These are phyloP conservation scores for Ophiocordyceps robertsii DNA, from an alignment of 2,329 filamentous ascomycete species.

Conservation along the genomic window DNA sequence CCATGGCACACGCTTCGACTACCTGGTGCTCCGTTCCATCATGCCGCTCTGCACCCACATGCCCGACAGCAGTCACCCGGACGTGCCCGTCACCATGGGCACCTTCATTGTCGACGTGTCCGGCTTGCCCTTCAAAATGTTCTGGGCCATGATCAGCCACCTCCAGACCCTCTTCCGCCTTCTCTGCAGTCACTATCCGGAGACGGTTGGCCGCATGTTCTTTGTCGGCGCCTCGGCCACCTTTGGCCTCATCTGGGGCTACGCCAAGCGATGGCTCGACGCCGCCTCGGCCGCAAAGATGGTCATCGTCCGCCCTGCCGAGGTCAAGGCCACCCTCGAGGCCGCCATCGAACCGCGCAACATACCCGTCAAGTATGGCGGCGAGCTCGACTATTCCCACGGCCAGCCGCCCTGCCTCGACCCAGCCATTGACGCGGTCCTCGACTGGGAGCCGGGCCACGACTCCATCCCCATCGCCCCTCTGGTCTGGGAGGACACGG, in stretches of 20 bases:
- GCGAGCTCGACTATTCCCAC: constrained; percentile 70
- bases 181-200: constrained; percentile 85
- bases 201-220: constrained; percentile 57
- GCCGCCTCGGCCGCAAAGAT: constrained; percentile 93
- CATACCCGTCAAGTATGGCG: constrained; percentile 84
- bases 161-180: constrained; percentile 79
- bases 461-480: constrained; percentile 43
- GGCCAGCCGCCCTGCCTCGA: constrained; percentile 67
- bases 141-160: constrained; percentile 87
- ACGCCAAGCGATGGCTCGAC: constrained; percentile 93
- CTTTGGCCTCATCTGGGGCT: constrained; percentile 88
- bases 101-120: constrained; percentile 94
- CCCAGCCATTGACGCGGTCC: constrained; percentile 34
- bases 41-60: constrained; percentile 75
- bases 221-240: constrained; percentile 84
- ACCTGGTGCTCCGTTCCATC: constrained; percentile 33
- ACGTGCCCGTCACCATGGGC: constrained; percentile 80
- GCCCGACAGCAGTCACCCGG: constrained; percentile 53
- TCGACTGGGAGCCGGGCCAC: constrained; percentile 38
- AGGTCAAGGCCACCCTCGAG: constrained; percentile 65
- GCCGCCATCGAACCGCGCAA: constrained; percentile 70
- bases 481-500: constrained; percentile 37
- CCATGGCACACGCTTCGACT: too few relatives aligned
- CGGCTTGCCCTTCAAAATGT: constrained; percentile 78
- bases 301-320: constrained; percentile 65